These are phyloP conservation scores for Dendrobium officinale DNA, from an alignment of 106 monocot species.

Conservation along the genomic window DNA sequence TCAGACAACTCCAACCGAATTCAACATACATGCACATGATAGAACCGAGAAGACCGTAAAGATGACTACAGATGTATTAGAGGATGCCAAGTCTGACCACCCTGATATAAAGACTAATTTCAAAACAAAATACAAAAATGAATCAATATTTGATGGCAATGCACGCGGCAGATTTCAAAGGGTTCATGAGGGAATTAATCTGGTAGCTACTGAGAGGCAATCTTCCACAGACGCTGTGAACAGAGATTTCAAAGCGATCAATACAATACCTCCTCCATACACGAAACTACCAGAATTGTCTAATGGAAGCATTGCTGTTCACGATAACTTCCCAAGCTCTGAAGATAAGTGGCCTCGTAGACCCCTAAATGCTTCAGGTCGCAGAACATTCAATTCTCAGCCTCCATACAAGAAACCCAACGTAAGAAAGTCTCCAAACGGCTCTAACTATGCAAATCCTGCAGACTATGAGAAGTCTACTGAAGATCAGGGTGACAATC, in stretches of 20 bases:
- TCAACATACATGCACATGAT: not conserved
- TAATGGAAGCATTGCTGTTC: not conserved
- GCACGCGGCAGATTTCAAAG: too few species aligned
- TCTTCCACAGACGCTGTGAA: not conserved
- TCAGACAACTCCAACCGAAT: too few species aligned
- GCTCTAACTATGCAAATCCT: not conserved
- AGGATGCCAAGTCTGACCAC: too few species aligned
- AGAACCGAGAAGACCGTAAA: not conserved
- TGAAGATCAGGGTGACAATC: not conserved
- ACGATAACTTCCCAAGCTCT: too few species aligned
- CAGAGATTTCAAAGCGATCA: too few species aligned
- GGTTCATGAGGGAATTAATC: not conserved
- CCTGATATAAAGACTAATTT: too few species aligned
- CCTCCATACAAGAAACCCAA: not conserved
- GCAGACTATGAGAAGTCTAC: not conserved
- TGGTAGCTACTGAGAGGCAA: not conserved
- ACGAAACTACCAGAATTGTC: not conserved
- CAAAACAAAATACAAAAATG: too few species aligned
- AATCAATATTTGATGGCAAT: not conserved
- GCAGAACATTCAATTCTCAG: not conserved
- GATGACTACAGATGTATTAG: too few species aligned
- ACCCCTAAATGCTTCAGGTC: too few species aligned
- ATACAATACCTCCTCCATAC: too few species aligned
- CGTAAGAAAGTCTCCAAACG: not conserved
- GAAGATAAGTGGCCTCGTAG: not conserved